Conservation (phyloP, 306 rosid genomes). For the Canavalia ensiformis region DNA sequence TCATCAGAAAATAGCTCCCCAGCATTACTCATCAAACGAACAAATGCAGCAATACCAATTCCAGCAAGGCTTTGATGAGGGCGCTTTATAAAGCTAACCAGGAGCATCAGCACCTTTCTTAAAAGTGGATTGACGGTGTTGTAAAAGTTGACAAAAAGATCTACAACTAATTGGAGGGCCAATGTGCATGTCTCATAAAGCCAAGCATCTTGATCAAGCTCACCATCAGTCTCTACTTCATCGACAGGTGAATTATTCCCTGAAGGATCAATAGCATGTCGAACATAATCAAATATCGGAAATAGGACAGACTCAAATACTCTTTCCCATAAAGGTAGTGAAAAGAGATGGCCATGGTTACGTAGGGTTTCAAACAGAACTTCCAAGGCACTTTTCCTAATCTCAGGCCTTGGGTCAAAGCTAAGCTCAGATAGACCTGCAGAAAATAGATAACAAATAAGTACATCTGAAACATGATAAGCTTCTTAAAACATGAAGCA, state of each 20-base stretch:
- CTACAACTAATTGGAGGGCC: slow-evolving; percentile 97
- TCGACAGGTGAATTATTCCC: slow-evolving; percentile 66
- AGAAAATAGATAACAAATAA: slow-evolving; percentile 46
- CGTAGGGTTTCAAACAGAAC: slow-evolving; percentile 94
- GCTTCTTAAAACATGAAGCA: slow-evolving; percentile 38
- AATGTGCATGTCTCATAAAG: slow-evolving; percentile 98
- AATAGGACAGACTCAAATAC: slow-evolving; percentile 94
- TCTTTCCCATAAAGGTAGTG: slow-evolving; percentile 91
- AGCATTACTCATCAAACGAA: slow-evolving; percentile 95
- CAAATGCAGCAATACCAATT: slow-evolving; percentile 98
- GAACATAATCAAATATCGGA: slow-evolving; percentile 96
- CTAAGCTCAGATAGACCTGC: slow-evolving; percentile 98
- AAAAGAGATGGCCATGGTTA: slow-evolving; percentile 97
- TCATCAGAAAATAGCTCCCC: slow-evolving; percentile 92
- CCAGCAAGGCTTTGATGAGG: slow-evolving; percentile 99
- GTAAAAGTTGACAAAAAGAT: slow-evolving; percentile 95
- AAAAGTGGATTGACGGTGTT: slow-evolving; percentile 89
- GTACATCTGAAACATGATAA: slow-evolving; percentile 12
- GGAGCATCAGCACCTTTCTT: slow-evolving; percentile 86
- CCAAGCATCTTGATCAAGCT: slow-evolving; percentile 96
- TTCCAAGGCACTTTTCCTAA: slow-evolving; percentile 93
- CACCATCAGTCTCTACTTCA: slow-evolving; percentile 65
- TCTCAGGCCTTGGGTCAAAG: slow-evolving; percentile 98
- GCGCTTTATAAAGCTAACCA: slow-evolving; percentile 92
- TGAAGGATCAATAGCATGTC: slow-evolving; percentile 97